Conservation (phyloP, 176 grass and related monocot species). For the Hordeum marinum region DNA sequence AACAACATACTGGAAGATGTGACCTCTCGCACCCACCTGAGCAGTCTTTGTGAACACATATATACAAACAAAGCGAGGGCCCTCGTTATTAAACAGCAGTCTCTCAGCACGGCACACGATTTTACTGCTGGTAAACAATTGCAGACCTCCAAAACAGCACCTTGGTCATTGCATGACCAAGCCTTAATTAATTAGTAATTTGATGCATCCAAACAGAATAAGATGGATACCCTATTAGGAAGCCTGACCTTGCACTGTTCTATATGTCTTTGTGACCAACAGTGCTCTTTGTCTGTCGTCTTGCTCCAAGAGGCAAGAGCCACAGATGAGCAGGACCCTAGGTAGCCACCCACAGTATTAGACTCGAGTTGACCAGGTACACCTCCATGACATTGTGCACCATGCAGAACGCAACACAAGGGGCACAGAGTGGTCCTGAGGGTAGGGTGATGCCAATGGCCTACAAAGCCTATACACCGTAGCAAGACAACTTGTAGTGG, state of each 20-base stretch:
- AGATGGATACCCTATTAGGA: background rate
- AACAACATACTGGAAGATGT: background rate
- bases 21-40: background rate
- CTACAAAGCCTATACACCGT: background rate
- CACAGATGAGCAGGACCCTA: background rate
- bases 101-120: background rate
- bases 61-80: background rate
- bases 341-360: background rate
- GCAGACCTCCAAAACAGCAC: background rate
- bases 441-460: background rate
- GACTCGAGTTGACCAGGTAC: background rate
- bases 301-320: background rate
- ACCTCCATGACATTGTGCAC: background rate
- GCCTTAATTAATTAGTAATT: background rate
- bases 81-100: constrained; percentile 13
- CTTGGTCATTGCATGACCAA: background rate
- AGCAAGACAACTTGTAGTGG: constrained; percentile 22
- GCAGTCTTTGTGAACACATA: background rate
- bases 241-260: background rate
- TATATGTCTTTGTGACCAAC: background rate
- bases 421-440: background rate
- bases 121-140: background rate
- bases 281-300: background rate
- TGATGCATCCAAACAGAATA: constrained; percentile 1
- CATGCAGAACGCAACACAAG: background rate